Evolutionary conservation across 768 basidiomycete genomes (phyloP).

Genomic region (Astraeus odoratus): DNA sequence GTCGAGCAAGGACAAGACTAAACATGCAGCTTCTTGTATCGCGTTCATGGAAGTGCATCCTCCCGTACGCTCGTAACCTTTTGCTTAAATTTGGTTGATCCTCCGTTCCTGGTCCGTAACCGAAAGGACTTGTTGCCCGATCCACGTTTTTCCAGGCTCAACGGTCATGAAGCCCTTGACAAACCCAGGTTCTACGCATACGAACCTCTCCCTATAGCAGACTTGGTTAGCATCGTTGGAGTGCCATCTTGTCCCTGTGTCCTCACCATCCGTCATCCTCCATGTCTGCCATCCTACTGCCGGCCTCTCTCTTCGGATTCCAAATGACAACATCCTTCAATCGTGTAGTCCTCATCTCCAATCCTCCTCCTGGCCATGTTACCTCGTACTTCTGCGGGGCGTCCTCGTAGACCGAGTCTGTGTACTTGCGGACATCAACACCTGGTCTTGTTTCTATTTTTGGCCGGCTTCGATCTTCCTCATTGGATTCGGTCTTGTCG

Average conservation of each 20-base stretch:
- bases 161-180: slow-evolving; percentile 67
- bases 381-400: slow-evolving; percentile 50
- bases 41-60: too few species aligned
- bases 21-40: too few species aligned
- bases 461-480: slow-evolving; percentile 38
- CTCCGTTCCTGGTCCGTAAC: slow-evolving; percentile 29
- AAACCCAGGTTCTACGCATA: slow-evolving; percentile 90
- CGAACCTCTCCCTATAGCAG: slow-evolving; percentile 60
- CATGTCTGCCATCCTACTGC: slow-evolving; percentile 81
- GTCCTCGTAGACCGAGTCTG: slow-evolving; percentile 75
- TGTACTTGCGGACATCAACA: slow-evolving; percentile 61
- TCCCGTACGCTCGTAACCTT: background rate
- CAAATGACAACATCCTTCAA: slow-evolving; percentile 86
- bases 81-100: slow-evolving; percentile 13
- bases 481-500: slow-evolving; percentile 71
- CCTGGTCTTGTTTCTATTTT: slow-evolving; percentile 54
- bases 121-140: slow-evolving; percentile 66
- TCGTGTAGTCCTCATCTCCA: slow-evolving; percentile 46
- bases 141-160: slow-evolving; percentile 62
- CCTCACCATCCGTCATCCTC: slow-evolving; percentile 80
- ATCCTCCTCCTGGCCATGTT: slow-evolving; percentile 49
- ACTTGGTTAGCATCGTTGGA: slow-evolving; percentile 4
- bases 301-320: slow-evolving; percentile 77
- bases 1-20: too few species aligned
- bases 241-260: background rate